Evolutionary conservation across 2,329 filamentous ascomycete species (phyloP).

Genomic region (Cytospora schulzeri): DNA sequence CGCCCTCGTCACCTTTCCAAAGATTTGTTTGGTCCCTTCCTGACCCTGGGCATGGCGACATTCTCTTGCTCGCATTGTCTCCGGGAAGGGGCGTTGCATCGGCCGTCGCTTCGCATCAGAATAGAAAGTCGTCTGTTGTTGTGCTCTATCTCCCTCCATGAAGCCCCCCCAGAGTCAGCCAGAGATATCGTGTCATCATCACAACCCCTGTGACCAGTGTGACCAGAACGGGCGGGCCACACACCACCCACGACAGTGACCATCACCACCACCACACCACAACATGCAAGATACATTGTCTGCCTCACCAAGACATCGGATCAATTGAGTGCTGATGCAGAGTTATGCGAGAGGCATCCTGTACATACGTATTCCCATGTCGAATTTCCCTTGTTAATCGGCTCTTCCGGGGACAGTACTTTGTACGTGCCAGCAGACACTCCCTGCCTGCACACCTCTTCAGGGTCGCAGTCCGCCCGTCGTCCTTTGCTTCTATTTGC

Average conservation of each 20-base stretch:
- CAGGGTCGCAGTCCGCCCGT: background rate
- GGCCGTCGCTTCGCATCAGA: slow-evolving; percentile 13
- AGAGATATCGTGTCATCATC: background rate
- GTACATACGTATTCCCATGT: background rate
- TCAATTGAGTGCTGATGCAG: background rate
- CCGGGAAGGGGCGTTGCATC: slow-evolving; percentile 10
- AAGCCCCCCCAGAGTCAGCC: background rate
- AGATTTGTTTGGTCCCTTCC: background rate
- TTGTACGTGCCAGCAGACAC: background rate
- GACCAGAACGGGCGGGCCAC: background rate
- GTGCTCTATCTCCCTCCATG: slow-evolving; percentile 4
- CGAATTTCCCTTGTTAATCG: background rate
- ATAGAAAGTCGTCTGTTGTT: slow-evolving; percentile 4
- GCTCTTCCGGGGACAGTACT: background rate
- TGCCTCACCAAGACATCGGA: background rate
- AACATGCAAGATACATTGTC: background rate
- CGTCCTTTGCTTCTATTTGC: background rate
- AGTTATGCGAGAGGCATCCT: background rate
- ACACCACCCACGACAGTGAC: background rate
- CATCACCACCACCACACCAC: background rate
- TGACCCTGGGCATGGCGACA: slow-evolving; percentile 3
- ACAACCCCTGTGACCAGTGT: background rate
- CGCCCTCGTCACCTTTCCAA: background rate
- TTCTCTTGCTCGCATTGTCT: slow-evolving; percentile 1
- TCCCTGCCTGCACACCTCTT: background rate